Conservation (phyloP, 768 basidiomycete genomes). For the Rhodotorula sphaerocarpa region DNA sequence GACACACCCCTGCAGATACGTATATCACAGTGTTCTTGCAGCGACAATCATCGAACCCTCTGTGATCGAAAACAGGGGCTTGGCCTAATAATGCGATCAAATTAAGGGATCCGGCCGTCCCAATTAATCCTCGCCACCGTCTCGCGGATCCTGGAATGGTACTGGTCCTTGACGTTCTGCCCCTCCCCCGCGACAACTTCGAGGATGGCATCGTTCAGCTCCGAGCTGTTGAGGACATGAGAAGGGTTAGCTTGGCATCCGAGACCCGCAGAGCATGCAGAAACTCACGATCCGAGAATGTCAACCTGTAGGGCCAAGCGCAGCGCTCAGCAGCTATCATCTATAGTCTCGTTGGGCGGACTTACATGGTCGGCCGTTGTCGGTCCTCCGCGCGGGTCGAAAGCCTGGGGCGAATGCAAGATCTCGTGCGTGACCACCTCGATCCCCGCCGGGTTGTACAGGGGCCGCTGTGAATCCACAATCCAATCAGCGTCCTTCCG, state of each 20-base stretch:
- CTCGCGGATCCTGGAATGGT: conserved; percentile 68
- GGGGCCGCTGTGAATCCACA: conserved; percentile 45
- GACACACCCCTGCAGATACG: too few relatives aligned
- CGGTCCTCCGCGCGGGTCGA: conserved; percentile 78
- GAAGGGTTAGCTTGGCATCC: neutral
- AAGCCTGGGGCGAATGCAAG: conserved; percentile 62
- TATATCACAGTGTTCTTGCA: too few relatives aligned
- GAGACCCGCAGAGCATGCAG: neutral
- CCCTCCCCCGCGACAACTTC: conserved; percentile 79
- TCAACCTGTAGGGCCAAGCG: conserved; percentile 62
- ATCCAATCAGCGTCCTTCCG: neutral
- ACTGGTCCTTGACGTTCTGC: conserved; percentile 54
- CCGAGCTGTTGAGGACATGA: conserved; percentile 42
- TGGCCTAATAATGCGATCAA: too few relatives aligned
- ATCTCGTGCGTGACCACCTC: conserved; percentile 80
- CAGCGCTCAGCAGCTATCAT: too few relatives aligned
- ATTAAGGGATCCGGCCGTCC: too few relatives aligned
- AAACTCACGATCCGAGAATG: conserved; percentile 55
- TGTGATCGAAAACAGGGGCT: too few relatives aligned
- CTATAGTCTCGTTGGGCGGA: neutral
- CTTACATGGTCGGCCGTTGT: conserved; percentile 55
- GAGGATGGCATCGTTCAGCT: conserved; percentile 79
- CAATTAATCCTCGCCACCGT: conserved; percentile 67
- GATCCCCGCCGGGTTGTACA: conserved; percentile 90
- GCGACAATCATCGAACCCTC: too few relatives aligned